Conservation (phyloP, 495 filamentous ascomycete genomes). For the Baudoinia panamericana region DNA sequence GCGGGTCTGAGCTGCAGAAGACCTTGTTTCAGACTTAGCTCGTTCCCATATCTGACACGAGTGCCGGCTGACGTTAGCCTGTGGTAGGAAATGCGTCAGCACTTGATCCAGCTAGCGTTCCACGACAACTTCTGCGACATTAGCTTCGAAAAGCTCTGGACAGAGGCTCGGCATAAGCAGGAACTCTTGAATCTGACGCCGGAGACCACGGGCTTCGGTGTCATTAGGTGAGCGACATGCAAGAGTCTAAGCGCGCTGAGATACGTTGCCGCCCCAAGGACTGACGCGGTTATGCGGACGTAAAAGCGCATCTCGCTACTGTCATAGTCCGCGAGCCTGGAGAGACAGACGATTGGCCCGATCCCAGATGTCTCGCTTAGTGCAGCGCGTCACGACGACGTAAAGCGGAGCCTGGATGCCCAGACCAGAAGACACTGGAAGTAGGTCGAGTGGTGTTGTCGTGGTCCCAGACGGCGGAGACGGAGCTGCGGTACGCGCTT, state of each 20-base stretch:
- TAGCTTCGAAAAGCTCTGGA: conserved; percentile 1
- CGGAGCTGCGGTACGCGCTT: not conserved
- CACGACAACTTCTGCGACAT: conserved; percentile 15
- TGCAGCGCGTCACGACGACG: conserved; percentile 7
- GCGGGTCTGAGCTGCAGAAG: too few species aligned
- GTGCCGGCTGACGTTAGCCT: not conserved
- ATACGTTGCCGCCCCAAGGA: too few species aligned
- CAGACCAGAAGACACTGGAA: not conserved
- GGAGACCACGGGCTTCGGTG: too few species aligned
- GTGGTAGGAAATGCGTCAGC: conserved; percentile 6
- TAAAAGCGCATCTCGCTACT: not conserved
- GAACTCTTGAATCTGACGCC: conserved; percentile 2
- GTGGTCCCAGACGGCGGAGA: conserved; percentile 4
- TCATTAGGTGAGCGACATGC: too few species aligned
- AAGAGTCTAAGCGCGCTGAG: too few species aligned
- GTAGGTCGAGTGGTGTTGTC: not conserved
- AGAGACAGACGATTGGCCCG: conserved; percentile 2
- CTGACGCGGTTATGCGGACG: too few species aligned
- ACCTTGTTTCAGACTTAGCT: too few species aligned
- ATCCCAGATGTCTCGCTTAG: not conserved
- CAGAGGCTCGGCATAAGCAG: conserved; percentile 5
- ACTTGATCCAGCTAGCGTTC: conserved; percentile 6
- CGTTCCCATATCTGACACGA: too few species aligned
- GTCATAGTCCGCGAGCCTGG: not conserved
- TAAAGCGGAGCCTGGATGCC: conserved; percentile 8